Base-by-base conservation (phyloP, 805 yeast species). In the Metschnikowia cerradonensis region DNA sequence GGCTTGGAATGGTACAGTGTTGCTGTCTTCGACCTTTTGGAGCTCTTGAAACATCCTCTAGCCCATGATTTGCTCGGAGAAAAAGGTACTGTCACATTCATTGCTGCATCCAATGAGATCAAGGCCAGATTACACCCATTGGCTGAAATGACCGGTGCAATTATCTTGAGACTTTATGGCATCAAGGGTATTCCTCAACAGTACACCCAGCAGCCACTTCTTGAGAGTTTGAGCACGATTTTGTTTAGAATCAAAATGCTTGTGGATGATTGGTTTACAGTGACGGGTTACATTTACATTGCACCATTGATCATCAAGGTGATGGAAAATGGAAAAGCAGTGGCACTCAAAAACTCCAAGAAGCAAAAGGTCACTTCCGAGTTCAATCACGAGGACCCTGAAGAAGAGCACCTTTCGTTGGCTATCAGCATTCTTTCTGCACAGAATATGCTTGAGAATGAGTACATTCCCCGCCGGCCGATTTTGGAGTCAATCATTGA, bases 381-480 rank as follows among this genome's bases (percentile, higher is more conserved):
- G 59, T 87, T 84, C 64, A 79, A 79, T 31, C 92, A 89, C 49
- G 96, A 88, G 64, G 89, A 84, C 58, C 83, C 83, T n/a, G 90
- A 87, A 62, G 97, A 91, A 66, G 97, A 90, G 64, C 92, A 88
- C 59, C 71, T 90, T 45, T 67, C 87, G 45, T 71, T 92, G 51
- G 86, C 92, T 0, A 67, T 91, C 59, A 95, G 88, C 60, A 82
- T 90, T 38, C 73, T 92, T 49, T 75, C 83, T 38, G 77, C 78
- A 2, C 91, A 87, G 60, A 78, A 84, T 20, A 77, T 75, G 13
- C 86, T 94, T 62, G 82, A 78, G 56, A 84, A 85, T 60, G 75
- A 76, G 0, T 66, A 80, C 0, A 81, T 88, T 50, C 95, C 96
- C 17, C 80, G 97, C 62, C 69, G 75, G 4, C 77, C 80, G 4